Evolutionary conservation across 805 yeast species (phyloP), one percentile per base, ranked within the genome.

Genomic region (Teunomyces lycoperdinae): DNA sequence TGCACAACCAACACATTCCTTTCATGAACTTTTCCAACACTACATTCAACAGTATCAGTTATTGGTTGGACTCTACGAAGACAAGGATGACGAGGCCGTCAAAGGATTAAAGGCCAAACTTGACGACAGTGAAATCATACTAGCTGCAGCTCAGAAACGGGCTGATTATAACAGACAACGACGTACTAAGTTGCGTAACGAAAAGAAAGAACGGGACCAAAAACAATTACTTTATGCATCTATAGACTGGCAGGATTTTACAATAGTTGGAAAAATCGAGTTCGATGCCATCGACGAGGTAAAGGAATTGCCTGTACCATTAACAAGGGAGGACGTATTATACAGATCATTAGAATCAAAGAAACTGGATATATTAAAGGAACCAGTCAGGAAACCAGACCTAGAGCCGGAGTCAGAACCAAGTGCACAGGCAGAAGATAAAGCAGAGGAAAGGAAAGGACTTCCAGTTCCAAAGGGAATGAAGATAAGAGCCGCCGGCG

Each of bases 201-300:
- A 55, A 65, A 67, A 50, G 51, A 62, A 46, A 44, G 64, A 60
- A 40, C 54, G 62, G 40, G 75, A 78, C 34, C 75, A 74, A 48
- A 53, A 58, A 26, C 67, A 65, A 48, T 54, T 81, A 4, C 83
- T 78, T 36, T 88, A 77, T 66, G 89, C 91, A 0, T 78, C 86
- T 8, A 83, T 89, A 17, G 90, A 91, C 66, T 92, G 99, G 99
- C 83, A 84, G 47, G 88, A 87, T 52, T 92, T 91, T 60, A 73
- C 76, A 2, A 73, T 88, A 13, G 85, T 88, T 6, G 89, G 83
- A 43, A 81, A 84, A 2, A 73, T 90, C 10, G 81, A 76, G 43
- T 85, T 89, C 54, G 79, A 80, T 11, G 82, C 80, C 2, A 64
- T 79, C 5, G 90, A 84, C 61, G 73, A 76, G 50, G 79, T 76